Percentiles rank a stretch among this genome's conserved stretches.
Conservation (phyloP, 176 grass and related monocot genomes). For the Eremochloa ophiuroides region DNA sequence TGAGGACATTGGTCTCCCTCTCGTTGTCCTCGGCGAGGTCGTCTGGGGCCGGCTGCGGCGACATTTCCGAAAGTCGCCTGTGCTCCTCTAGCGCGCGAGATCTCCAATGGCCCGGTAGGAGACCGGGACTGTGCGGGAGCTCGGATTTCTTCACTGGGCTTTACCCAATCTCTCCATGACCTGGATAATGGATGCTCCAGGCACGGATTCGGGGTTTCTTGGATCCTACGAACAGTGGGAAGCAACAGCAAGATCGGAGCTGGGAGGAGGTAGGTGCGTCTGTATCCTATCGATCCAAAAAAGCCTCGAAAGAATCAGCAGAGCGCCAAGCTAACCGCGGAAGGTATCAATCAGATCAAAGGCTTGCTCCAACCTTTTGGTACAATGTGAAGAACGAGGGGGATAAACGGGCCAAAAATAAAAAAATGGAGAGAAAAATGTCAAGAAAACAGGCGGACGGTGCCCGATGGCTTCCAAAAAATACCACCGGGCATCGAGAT, state of each 20-base stretch:
- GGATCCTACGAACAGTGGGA: conserved; percentile 9
- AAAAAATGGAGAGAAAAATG: background rate
- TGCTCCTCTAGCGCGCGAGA: conserved; percentile 21
- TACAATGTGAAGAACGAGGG: background rate
- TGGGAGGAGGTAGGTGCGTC: conserved; percentile 4
- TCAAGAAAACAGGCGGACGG: background rate
- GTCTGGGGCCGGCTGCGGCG: background rate
- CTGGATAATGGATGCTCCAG: conserved; percentile 4
- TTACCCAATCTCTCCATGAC: conserved; percentile 6
- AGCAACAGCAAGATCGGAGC: conserved; percentile 1
- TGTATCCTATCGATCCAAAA: background rate
- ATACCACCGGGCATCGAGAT: background rate
- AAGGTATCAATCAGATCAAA: conserved; percentile 15
- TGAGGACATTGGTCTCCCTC: conserved; percentile 47
- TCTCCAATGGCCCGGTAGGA: background rate
- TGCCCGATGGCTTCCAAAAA: conserved; percentile 6
- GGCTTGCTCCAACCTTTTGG: background rate
- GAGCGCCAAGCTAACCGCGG: background rate
- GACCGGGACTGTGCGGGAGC: background rate
- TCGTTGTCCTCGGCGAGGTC: conserved; percentile 30
- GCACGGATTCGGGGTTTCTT: conserved; percentile 28
- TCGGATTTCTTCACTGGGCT: background rate
- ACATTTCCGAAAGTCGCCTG: conserved; percentile 21
- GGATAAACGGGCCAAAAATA: background rate
- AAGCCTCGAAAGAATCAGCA: background rate